A percentile compares a stretch with the other conserved stretches of the same genome.
phyloP scores from a whole-genome alignment of 2,329 filamentous ascomycete species.

The Leptodontidium sp. region DNA sequence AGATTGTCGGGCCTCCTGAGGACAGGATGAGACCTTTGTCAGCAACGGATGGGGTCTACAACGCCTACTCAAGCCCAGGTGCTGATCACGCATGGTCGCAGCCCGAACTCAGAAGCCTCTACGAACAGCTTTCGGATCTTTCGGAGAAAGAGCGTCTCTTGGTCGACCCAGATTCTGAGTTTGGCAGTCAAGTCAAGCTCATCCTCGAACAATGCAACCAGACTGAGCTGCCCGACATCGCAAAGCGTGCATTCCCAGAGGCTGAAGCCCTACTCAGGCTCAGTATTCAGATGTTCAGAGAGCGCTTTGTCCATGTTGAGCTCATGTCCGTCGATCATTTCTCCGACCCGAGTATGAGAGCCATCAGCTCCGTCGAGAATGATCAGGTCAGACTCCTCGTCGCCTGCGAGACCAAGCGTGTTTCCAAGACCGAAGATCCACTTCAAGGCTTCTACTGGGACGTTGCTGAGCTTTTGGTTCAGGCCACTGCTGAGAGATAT shows the following conservation, averaged over 20 bases:
- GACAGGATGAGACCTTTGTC: slow-evolving; percentile 18
- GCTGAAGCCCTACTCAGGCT: slow-evolving; percentile 46
- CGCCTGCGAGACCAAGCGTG: slow-evolving; percentile 28
- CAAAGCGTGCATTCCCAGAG: slow-evolving; percentile 52
- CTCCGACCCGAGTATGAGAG: slow-evolving; percentile 32
- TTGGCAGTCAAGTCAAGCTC: slow-evolving; percentile 54
- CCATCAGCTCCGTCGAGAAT: slow-evolving; percentile 32
- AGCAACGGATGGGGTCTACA: slow-evolving; percentile 18
- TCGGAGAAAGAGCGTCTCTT: slow-evolving; percentile 52
- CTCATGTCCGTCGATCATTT: slow-evolving; percentile 34
- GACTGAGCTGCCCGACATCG: slow-evolving; percentile 17
- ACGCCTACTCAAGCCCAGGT: slow-evolving; percentile 42
- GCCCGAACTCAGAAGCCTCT: slow-evolving; percentile 56
- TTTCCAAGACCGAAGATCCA: slow-evolving; percentile 21
- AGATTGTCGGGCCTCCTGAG: slow-evolving; percentile 56
- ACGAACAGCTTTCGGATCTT: slow-evolving; percentile 51
- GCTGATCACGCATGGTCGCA: slow-evolving; percentile 57
- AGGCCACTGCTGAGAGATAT: slow-evolving; percentile 32
- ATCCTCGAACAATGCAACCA: slow-evolving; percentile 37
- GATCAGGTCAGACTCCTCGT: slow-evolving; percentile 30
- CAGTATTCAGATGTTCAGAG: slow-evolving; percentile 28
- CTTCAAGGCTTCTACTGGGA: slow-evolving; percentile 32
- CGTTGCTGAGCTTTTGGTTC: slow-evolving; percentile 31
- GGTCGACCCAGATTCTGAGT: slow-evolving; percentile 53
- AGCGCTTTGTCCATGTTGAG: slow-evolving; percentile 27